phyloP scores from a whole-genome alignment of 1,284 basidiomycete species.

The Cutaneotrichosporon cutaneum region DNA sequence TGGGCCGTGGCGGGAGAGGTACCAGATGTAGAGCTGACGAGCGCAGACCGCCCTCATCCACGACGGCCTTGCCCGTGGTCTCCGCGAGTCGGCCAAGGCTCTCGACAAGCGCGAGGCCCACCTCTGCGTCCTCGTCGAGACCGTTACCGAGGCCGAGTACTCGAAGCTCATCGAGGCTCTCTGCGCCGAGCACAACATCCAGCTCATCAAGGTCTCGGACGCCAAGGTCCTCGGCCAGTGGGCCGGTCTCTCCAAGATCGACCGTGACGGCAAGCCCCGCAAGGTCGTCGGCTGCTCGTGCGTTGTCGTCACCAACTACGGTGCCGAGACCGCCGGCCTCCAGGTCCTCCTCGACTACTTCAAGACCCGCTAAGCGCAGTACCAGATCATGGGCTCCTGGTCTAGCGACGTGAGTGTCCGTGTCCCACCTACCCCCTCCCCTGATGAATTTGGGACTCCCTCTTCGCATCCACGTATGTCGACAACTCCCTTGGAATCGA shows the following conservation, averaged over 20 bases:
- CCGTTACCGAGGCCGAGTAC: constrained; percentile 98
- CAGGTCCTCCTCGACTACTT: constrained; percentile 85
- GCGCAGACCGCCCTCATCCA: constrained; percentile 55
- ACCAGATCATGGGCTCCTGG: neutral
- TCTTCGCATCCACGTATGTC: constrained; percentile 52
- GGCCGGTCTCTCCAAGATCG: constrained; percentile 99
- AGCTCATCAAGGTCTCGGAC: constrained; percentile 96
- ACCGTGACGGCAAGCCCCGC: constrained; percentile 96
- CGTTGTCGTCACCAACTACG: constrained; percentile 98
- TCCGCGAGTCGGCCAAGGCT: constrained; percentile 96
- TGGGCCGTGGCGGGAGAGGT: neutral
- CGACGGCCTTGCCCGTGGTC: constrained; percentile 96
- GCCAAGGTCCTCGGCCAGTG: constrained; percentile 96
- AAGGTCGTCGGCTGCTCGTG: constrained; percentile 96
- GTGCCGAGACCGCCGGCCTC: constrained; percentile 90
- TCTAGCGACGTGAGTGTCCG: constrained; percentile 13
- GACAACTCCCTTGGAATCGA: constrained; percentile 55
- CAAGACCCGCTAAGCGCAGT: constrained; percentile 52
- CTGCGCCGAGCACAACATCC: constrained; percentile 98
- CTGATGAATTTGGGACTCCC: constrained; percentile 55
- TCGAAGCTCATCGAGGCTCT: constrained; percentile 99
- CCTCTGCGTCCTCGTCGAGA: constrained; percentile 98
- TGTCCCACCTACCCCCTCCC: constrained; percentile 4
- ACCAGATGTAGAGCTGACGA: neutral
- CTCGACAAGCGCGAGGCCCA: constrained; percentile 98